These are phyloP conservation scores for Escovopsis sp. DNA, from an alignment of 2,329 filamentous ascomycete species.

Conservation along the genomic window DNA sequence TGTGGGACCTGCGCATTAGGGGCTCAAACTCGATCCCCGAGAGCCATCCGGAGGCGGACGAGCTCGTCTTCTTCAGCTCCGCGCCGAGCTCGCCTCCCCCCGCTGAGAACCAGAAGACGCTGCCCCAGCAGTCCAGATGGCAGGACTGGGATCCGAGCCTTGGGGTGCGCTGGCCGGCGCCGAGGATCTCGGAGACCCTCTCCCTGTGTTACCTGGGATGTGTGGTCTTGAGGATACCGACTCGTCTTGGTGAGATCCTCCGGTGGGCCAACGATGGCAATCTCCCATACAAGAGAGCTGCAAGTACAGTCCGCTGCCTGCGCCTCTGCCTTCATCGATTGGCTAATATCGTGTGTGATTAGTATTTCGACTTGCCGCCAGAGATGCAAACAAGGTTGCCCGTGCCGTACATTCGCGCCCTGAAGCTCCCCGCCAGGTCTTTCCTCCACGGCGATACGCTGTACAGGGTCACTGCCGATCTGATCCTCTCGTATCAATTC, in stretches of 20 bases:
- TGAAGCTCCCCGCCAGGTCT: slow-evolving; percentile 35
- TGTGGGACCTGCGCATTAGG: slow-evolving; percentile 63
- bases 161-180: slow-evolving; percentile 38
- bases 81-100: slow-evolving; percentile 14
- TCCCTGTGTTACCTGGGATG: slow-evolving; percentile 68
- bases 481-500: slow-evolving; percentile 47
- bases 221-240: slow-evolving; percentile 59
- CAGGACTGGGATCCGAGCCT: slow-evolving; percentile 31
- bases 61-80: slow-evolving; percentile 25
- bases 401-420: slow-evolving; percentile 39
- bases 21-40: slow-evolving; percentile 22
- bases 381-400: slow-evolving; percentile 54
- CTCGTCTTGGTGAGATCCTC: slow-evolving; percentile 59
- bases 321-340: not conserved
- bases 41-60: slow-evolving; percentile 13
- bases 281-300: slow-evolving; percentile 57
- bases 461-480: slow-evolving; percentile 46
- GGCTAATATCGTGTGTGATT: slow-evolving; percentile 12
- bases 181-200: slow-evolving; percentile 60
- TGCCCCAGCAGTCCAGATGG: slow-evolving; percentile 17
- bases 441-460: slow-evolving; percentile 41
- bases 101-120: slow-evolving; percentile 12
- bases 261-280: slow-evolving; percentile 53
- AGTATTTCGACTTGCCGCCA: slow-evolving; percentile 42
- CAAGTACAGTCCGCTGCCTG: slow-evolving; percentile 20